Percentiles rank a stretch among this genome's conserved stretches.
Conservation (phyloP, 1,284 basidiomycete species). For the Cryptococcus maquisensis region DNA sequence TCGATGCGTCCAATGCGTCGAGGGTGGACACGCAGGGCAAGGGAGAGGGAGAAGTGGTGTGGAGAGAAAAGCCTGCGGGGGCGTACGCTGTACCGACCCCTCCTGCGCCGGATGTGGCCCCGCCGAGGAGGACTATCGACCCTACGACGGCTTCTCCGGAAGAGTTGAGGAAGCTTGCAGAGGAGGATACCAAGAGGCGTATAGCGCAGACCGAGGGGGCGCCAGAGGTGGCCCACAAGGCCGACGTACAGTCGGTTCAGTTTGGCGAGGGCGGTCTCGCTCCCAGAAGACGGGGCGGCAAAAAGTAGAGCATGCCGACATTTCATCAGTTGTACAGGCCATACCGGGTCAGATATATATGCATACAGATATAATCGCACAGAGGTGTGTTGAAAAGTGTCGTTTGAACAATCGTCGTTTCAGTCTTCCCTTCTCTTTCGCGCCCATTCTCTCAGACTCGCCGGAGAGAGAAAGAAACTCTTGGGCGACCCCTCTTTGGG, state of each 20-base stretch:
- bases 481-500: constrained; percentile 13
- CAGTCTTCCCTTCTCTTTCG: constrained; percentile 3
- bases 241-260: background rate
- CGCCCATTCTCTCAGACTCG: constrained; percentile 17
- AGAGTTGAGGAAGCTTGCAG: constrained; percentile 35
- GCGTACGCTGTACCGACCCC: constrained; percentile 24
- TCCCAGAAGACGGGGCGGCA: constrained; percentile 5
- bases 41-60: background rate
- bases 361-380: too few species aligned
- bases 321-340: too few species aligned
- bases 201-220: constrained; percentile 28
- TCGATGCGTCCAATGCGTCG: background rate
- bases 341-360: too few species aligned
- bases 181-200: constrained; percentile 42
- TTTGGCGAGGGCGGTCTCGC: constrained; percentile 1
- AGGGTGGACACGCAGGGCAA: background rate
- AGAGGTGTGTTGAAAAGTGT: background rate
- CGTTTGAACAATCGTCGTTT: too few species aligned
- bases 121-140: constrained; percentile 31
- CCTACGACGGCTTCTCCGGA: constrained; percentile 21
- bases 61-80: background rate
- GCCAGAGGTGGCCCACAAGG: background rate
- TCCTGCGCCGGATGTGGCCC: constrained; percentile 14
- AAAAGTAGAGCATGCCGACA: background rate
- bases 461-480: constrained; percentile 8